phyloP scores from a whole-genome alignment of 2,329 filamentous ascomycete species.

The Fusarium nelsonii region DNA sequence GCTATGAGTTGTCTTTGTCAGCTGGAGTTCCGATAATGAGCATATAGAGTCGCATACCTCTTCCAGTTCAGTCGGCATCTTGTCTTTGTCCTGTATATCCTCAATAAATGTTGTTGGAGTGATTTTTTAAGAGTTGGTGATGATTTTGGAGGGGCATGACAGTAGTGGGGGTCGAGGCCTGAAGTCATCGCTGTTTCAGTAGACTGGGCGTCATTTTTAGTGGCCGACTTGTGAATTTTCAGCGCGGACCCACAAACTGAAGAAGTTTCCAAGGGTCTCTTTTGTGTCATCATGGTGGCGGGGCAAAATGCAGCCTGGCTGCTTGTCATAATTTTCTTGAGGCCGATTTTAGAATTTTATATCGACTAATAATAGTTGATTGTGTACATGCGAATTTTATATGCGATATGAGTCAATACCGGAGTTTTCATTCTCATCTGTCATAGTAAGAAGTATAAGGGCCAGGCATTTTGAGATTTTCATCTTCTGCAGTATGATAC shows the following conservation, averaged over 20 bases:
- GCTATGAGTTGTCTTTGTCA: constrained; percentile 61
- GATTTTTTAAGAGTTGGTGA: constrained; percentile 40
- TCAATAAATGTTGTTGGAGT: constrained; percentile 14
- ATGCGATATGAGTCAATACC: no score
- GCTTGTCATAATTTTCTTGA: constrained; percentile 17
- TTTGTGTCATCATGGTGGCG: constrained; percentile 43
- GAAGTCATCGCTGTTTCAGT: constrained; percentile 49
- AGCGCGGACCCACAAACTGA: constrained; percentile 43
- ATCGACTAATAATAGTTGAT: no score
- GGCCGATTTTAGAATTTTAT: neutral
- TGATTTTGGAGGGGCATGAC: constrained; percentile 48
- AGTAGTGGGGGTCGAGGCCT: constrained; percentile 45
- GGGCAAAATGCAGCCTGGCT: constrained; percentile 25
- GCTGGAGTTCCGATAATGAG: neutral
- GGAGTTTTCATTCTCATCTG: no score
- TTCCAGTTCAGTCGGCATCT: constrained; percentile 81
- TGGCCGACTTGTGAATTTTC: constrained; percentile 42
- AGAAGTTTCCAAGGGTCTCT: constrained; percentile 43
- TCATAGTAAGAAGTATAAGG: no score
- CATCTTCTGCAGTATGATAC: no score
- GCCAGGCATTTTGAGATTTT: no score
- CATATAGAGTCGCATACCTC: constrained; percentile 65
- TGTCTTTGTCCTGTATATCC: constrained; percentile 5
- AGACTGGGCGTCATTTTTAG: constrained; percentile 38
- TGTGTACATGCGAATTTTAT: no score